Conservation (phyloP, 306 rosid species). For the Cicer bijugum region DNA sequence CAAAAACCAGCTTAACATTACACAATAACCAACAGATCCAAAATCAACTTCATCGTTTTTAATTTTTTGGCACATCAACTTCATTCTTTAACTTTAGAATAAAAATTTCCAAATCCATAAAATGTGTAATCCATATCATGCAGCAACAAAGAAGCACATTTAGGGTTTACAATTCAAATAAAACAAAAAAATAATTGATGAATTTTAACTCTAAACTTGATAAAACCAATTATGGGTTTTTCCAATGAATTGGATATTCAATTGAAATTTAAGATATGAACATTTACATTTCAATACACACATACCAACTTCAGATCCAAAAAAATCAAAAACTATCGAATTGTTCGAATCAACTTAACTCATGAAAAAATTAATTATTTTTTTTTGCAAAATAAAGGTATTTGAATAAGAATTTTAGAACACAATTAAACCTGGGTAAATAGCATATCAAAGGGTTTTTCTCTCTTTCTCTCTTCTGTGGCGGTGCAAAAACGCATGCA, state of each 20-base stretch:
- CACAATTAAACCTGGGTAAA: conserved; percentile 27
- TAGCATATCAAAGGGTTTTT: not conserved
- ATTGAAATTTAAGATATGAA: conserved; percentile 15
- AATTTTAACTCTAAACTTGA: conserved; percentile 12
- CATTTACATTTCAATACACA: not conserved
- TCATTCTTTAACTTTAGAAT: conserved; percentile 3
- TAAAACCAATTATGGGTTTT: not conserved
- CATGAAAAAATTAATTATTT: not conserved
- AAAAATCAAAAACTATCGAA: not conserved
- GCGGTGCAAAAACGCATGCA: not conserved
- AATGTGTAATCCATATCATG: conserved; percentile 33
- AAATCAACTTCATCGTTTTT: conserved; percentile 1
- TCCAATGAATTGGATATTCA: conserved; percentile 24
- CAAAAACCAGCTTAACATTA: conserved; percentile 23
- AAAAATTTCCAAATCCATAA: not conserved
- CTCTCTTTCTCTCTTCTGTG: not conserved
- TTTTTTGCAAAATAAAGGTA: not conserved
- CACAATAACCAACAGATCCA: conserved; percentile 6
- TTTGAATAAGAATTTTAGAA: conserved; percentile 7
- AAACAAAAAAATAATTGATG: not conserved
- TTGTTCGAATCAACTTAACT: not conserved
- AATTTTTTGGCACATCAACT: not conserved
- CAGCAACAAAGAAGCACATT: conserved; percentile 6
- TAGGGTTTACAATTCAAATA: conserved; percentile 19
- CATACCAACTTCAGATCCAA: conserved; percentile 26